Evolutionary conservation across 2,329 filamentous ascomycete genomes (phyloP).

Genomic region (Fusarium setosum): DNA sequence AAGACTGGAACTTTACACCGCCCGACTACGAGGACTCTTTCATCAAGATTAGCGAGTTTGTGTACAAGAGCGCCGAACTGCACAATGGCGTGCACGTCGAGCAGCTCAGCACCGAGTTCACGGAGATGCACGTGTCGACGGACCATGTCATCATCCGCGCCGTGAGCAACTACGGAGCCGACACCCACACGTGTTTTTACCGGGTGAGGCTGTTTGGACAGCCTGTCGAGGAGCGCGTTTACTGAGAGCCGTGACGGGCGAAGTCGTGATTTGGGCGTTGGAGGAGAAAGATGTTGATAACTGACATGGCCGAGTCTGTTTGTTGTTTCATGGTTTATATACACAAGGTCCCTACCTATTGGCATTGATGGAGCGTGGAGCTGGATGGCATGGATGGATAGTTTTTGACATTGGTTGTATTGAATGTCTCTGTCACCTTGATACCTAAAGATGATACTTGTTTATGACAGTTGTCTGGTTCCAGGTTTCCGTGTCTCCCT

Average conservation of each 20-base stretch:
- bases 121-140: conserved; percentile 59
- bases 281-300: conserved; percentile 1
- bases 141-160: conserved; percentile 66
- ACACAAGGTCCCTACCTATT: conserved; percentile 9
- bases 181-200: conserved; percentile 74
- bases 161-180: conserved; percentile 67
- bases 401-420: conserved; percentile 16
- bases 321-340: conserved; percentile 22
- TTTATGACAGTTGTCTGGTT: neutral
- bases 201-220: conserved; percentile 67
- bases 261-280: conserved; percentile 8
- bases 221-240: neutral
- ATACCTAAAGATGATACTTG: neutral
- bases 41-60: conserved; percentile 68
- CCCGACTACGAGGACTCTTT: conserved; percentile 52
- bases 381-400: conserved; percentile 26
- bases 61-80: conserved; percentile 59
- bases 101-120: conserved; percentile 61
- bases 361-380: conserved; percentile 29
- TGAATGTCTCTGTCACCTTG: conserved; percentile 1
- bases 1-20: conserved; percentile 44
- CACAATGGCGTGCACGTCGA: conserved; percentile 65
- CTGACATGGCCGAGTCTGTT: neutral
- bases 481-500: neutral
- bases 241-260: neutral